Conservation (phyloP, 306 rosid genomes). For the Geum urbanum region DNA sequence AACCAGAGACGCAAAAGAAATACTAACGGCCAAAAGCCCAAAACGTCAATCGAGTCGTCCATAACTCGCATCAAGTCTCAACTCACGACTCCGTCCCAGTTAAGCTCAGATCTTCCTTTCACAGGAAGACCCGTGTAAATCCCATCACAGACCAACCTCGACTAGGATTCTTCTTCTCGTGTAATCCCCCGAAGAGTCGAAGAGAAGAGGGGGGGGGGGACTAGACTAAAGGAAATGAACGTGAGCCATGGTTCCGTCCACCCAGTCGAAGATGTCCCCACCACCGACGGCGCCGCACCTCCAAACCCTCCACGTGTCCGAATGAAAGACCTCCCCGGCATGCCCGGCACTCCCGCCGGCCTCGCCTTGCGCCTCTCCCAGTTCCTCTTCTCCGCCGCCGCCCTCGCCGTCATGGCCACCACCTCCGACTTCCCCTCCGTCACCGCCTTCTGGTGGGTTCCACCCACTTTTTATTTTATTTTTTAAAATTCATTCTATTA, state of each 20-base stretch:
- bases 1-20: too few species aligned
- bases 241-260: slow-evolving; percentile 88
- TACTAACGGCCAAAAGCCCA: too few species aligned
- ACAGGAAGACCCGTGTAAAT: too few species aligned
- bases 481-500: neutral
- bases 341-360: slow-evolving; percentile 92
- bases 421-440: slow-evolving; percentile 79
- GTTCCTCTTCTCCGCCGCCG: slow-evolving; percentile 62
- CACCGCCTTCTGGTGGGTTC: slow-evolving; percentile 72
- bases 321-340: slow-evolving; percentile 82
- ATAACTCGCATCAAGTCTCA: too few species aligned
- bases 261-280: slow-evolving; percentile 59
- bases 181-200: neutral
- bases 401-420: slow-evolving; percentile 75
- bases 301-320: slow-evolving; percentile 54
- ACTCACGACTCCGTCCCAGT: too few species aligned
- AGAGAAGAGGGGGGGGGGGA: neutral
- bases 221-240: slow-evolving; percentile 52
- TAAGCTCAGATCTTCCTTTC: too few species aligned
- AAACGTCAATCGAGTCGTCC: too few species aligned
- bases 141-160: neutral
- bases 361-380: slow-evolving; percentile 55
- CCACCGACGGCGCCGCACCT: slow-evolving; percentile 37
- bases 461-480: too few species aligned
- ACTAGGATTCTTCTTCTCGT: neutral